phyloP scores from a whole-genome alignment of 768 basidiomycete genomes.

The Podaxis pistillaris region DNA sequence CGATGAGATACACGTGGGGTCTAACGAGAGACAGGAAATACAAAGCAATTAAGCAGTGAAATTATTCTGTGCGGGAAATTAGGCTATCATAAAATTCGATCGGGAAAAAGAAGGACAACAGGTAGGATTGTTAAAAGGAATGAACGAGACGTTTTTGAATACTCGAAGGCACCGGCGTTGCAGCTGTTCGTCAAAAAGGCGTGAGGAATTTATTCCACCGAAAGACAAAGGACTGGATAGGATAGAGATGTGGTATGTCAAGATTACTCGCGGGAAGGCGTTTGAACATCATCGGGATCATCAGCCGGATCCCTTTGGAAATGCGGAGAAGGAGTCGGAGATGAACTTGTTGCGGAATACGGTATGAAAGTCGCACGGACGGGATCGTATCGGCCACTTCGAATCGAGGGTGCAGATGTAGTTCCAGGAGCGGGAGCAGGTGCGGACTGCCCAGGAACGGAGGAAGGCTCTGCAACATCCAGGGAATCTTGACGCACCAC shows the following conservation, averaged over 20 bases:
- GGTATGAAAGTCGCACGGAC: conserved; percentile 46
- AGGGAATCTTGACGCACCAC: conserved; percentile 14
- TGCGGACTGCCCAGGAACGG: conserved; percentile 11
- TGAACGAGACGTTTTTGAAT: conserved; percentile 10
- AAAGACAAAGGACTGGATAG: conserved; percentile 7
- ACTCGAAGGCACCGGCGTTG: conserved; percentile 10
- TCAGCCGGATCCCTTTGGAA: conserved; percentile 12
- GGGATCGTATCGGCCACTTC: conserved; percentile 50
- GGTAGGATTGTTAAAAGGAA: conserved; percentile 10
- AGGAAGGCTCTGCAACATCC: conserved; percentile 11
- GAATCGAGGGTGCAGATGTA: conserved; percentile 26
- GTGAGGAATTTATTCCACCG: conserved; percentile 13
- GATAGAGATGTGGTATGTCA: neutral
- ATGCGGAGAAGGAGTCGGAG: conserved; percentile 12
- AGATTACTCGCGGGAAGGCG: conserved; percentile 2
- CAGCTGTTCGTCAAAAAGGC: conserved; percentile 10
- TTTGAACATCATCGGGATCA: conserved; percentile 14
- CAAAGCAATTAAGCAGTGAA: conserved; percentile 5
- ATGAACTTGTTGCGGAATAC: conserved; percentile 14
- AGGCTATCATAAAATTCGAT: conserved; percentile 8
- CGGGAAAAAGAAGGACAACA: neutral
- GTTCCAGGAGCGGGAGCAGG: conserved; percentile 22
- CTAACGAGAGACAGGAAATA: conserved; percentile 9
- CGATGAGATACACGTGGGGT: conserved; percentile 7
- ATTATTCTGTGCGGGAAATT: neutral